Evolutionary conservation across 2,329 filamentous ascomycete species (phyloP).

Genomic region (Graphium sp.): DNA sequence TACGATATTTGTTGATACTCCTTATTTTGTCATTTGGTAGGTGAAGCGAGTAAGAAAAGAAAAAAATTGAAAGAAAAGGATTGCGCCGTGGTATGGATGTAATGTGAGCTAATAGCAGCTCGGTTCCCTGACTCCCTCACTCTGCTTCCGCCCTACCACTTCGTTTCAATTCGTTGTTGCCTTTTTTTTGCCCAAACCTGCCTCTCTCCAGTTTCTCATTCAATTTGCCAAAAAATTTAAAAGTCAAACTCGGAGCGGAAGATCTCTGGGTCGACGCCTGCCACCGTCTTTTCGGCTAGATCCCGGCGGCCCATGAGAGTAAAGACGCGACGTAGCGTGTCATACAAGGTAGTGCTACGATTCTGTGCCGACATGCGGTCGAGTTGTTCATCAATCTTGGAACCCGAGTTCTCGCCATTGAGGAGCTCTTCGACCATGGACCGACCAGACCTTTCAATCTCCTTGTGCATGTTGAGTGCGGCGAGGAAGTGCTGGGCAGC

Average conservation of each 20-base stretch:
- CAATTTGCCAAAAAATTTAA: too few species aligned
- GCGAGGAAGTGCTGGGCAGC: constrained; percentile 86
- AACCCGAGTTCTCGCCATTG: constrained; percentile 22
- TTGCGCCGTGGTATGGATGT: not conserved
- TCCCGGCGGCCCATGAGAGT: constrained; percentile 87
- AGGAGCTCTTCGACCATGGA: constrained; percentile 74
- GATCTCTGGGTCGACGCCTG: constrained; percentile 76
- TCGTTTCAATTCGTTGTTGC: too few species aligned
- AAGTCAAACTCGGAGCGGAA: constrained; percentile 52
- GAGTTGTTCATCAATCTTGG: constrained; percentile 49
- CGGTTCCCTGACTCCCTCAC: too few species aligned
- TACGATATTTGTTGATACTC: too few species aligned
- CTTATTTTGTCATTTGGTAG: too few species aligned
- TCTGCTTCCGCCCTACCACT: too few species aligned
- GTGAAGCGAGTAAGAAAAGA: too few species aligned
- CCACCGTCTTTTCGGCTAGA: constrained; percentile 70
- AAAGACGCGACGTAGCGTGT: constrained; percentile 88
- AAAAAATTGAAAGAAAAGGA: not conserved
- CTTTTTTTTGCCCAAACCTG: too few species aligned
- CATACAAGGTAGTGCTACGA: constrained; percentile 89
- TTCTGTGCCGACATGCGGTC: constrained; percentile 89
- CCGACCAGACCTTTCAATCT: constrained; percentile 71
- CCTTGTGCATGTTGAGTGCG: constrained; percentile 87
- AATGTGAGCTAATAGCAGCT: too few species aligned
- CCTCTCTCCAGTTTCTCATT: too few species aligned